phyloP scores from a whole-genome alignment of 73 alveolate genomes.

The Blepharisma stoltei region DNA sequence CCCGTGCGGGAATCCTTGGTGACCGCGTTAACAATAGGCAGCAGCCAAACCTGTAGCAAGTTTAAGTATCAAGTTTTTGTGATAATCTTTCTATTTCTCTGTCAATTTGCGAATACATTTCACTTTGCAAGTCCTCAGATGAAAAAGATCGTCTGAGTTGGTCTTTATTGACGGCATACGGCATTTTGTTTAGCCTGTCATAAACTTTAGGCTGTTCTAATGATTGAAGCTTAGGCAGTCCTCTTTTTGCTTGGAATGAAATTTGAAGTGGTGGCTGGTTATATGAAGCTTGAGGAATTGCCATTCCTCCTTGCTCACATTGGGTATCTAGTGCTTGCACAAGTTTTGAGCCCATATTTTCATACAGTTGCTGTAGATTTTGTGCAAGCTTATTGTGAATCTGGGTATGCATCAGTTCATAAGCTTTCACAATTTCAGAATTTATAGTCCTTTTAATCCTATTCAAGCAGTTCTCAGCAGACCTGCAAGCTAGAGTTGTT shows the following conservation, averaged over 20 bases:
- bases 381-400: neutral
- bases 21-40: too few relatives aligned
- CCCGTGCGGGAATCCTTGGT: too few relatives aligned
- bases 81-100: conserved; percentile 16
- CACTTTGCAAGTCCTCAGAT: conserved; percentile 15
- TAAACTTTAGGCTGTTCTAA: neutral
- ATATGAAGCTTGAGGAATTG: conserved; percentile 2
- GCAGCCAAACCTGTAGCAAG: too few relatives aligned
- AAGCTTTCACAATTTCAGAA: conserved; percentile 20
- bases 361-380: neutral
- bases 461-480: conserved; percentile 27
- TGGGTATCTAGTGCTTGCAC: neutral
- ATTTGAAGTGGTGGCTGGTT: neutral
- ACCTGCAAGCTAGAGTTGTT: conserved; percentile 11
- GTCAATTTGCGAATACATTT: neutral
- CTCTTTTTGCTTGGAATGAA: conserved; percentile 24
- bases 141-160: neutral
- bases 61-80: conserved; percentile 16
- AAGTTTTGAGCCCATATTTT: neutral
- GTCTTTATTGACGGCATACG: neutral
- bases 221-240: conserved; percentile 23
- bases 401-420: neutral
- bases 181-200: conserved; percentile 15
- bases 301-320: neutral
- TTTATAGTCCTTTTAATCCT: neutral